Conservation (phyloP, 2,329 filamentous ascomycete genomes). For the Tetracladium maxilliforme region DNA sequence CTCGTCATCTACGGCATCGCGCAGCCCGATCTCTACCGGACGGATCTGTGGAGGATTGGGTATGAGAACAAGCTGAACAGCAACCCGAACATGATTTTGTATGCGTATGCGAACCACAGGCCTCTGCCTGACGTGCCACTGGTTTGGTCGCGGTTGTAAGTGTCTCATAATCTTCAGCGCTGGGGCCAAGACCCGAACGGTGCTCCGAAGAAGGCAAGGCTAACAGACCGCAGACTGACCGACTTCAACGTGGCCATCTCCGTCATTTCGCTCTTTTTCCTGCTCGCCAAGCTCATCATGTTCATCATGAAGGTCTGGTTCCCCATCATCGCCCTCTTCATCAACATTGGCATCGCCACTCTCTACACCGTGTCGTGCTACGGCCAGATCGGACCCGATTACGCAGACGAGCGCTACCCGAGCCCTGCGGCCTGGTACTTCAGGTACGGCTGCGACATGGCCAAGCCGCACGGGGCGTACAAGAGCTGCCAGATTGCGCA, state of each 20-base stretch:
- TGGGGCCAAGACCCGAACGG: too few relatives aligned
- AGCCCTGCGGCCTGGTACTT: slow-evolving; percentile 63
- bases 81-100: slow-evolving; percentile 52
- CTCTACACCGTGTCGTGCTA: slow-evolving; percentile 54
- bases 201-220: slow-evolving; percentile 5
- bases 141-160: slow-evolving; percentile 61
- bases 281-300: slow-evolving; percentile 54
- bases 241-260: slow-evolving; percentile 66
- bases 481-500: slow-evolving; percentile 55
- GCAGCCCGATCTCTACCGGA: slow-evolving; percentile 58
- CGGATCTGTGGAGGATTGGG: slow-evolving; percentile 59
- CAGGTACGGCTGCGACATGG: slow-evolving; percentile 50
- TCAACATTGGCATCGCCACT: slow-evolving; percentile 40
- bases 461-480: slow-evolving; percentile 33
- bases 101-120: slow-evolving; percentile 58
- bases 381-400: slow-evolving; percentile 61
- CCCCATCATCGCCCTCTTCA: slow-evolving; percentile 45
- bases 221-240: slow-evolving; percentile 41
- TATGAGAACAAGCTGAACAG: slow-evolving; percentile 60
- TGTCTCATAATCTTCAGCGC: slow-evolving; percentile 11
- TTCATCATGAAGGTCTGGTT: slow-evolving; percentile 59
- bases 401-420: slow-evolving; percentile 46
- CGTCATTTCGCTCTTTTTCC: slow-evolving; percentile 61
- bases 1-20: slow-evolving; percentile 61
- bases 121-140: slow-evolving; percentile 47